phyloP scores from a whole-genome alignment of 805 yeast species.

The Starmera quercuum region DNA sequence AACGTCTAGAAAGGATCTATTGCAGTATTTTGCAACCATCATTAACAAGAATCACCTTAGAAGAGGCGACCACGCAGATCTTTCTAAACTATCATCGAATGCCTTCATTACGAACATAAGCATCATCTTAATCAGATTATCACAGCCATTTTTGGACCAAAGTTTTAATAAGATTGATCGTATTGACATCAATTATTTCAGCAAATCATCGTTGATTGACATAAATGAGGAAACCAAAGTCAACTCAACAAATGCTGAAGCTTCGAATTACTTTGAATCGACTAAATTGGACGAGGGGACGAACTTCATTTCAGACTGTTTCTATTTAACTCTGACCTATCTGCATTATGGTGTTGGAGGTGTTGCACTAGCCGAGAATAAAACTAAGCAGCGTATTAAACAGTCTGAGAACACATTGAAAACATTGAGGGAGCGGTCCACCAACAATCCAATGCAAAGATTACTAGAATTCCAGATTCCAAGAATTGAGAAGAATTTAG shows the following conservation, averaged over 20 bases:
- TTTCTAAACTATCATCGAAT: slow-evolving; percentile 60
- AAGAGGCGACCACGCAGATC: slow-evolving; percentile 76
- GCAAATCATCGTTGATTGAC: slow-evolving; percentile 46
- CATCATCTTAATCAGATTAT: slow-evolving; percentile 56
- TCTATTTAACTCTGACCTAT: slow-evolving; percentile 70
- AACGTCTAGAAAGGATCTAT: slow-evolving; percentile 51
- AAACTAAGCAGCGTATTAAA: slow-evolving; percentile 43
- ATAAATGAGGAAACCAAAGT: slow-evolving; percentile 77
- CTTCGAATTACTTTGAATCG: slow-evolving; percentile 45
- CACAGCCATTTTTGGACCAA: slow-evolving; percentile 77
- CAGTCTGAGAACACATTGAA: slow-evolving; percentile 33
- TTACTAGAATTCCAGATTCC: slow-evolving; percentile 37
- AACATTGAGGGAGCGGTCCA: slow-evolving; percentile 10
- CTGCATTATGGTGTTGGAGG: slow-evolving; percentile 90
- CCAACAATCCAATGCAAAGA: slow-evolving; percentile 19
- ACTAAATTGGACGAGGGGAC: slow-evolving; percentile 29
- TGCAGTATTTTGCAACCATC: slow-evolving; percentile 64
- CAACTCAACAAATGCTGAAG: slow-evolving; percentile 67
- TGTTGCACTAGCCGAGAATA: slow-evolving; percentile 46
- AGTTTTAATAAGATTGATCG: slow-evolving; percentile 62
- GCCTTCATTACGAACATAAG: slow-evolving; percentile 78
- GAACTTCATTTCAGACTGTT: slow-evolving; percentile 90
- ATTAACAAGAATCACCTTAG: slow-evolving; percentile 83
- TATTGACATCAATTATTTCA: slow-evolving; percentile 67
- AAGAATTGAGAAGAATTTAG: slow-evolving; percentile 36